Percentiles rank a stretch among this genome's conserved stretches.
phyloP scores from a whole-genome alignment of 2,329 filamentous ascomycete species.

The Orbilia oligospora region DNA sequence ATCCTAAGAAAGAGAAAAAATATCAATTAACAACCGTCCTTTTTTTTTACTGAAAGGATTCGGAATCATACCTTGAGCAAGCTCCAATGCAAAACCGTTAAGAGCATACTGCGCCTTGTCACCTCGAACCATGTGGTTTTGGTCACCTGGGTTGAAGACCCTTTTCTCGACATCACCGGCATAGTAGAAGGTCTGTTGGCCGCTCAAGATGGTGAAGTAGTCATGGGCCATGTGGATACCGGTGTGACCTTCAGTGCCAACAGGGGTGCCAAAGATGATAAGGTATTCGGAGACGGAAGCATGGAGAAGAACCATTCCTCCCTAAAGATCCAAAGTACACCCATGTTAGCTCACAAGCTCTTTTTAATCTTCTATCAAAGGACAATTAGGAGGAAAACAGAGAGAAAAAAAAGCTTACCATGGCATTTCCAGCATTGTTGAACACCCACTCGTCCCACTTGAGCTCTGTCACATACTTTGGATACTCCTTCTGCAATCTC shows the following conservation, averaged over 20 bases:
- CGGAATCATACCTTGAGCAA: constrained; percentile 70
- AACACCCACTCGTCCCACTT: constrained; percentile 85
- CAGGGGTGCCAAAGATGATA: constrained; percentile 86
- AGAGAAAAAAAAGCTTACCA: constrained; percentile 68
- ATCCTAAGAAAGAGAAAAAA: constrained; percentile 70
- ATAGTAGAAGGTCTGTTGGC: constrained; percentile 82
- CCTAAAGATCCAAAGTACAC: constrained; percentile 65
- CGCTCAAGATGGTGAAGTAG: constrained; percentile 91
- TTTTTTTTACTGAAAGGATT: constrained; percentile 34
- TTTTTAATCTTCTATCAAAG: not conserved
- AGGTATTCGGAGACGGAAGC: constrained; percentile 90
- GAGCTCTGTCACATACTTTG: constrained; percentile 73
- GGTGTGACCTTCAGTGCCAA: constrained; percentile 89
- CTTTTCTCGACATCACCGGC: constrained; percentile 78
- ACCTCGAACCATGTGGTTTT: constrained; percentile 81
- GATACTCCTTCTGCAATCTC: constrained; percentile 67
- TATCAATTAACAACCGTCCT: not conserved
- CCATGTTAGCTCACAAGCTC: not conserved
- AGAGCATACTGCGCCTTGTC: constrained; percentile 86
- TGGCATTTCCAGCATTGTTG: constrained; percentile 91
- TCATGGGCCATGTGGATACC: constrained; percentile 93
- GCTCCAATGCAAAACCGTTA: constrained; percentile 81
- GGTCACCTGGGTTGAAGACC: constrained; percentile 77
- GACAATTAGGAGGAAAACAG: not conserved
- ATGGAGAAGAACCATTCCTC: constrained; percentile 90